Conservation (phyloP, 2,329 filamentous ascomycete genomes). For the Ascochyta koolunga region DNA sequence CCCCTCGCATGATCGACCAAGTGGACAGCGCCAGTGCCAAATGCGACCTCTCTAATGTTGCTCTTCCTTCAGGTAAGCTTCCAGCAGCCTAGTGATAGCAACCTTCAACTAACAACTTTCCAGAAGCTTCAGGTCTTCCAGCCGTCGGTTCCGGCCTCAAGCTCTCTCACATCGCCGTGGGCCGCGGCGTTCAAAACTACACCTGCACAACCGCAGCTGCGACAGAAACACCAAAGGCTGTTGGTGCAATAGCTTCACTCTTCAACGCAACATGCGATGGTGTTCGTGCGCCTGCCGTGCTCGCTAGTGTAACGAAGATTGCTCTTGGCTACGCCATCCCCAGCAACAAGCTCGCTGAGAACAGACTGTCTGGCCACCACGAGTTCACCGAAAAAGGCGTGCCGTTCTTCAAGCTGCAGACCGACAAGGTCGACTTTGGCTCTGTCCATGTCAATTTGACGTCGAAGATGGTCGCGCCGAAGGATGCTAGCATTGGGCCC, state of each 20-base stretch:
- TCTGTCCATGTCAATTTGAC: slow-evolving; percentile 70
- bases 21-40: slow-evolving; percentile 30
- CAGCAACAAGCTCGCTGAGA: slow-evolving; percentile 53
- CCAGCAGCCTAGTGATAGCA: neutral
- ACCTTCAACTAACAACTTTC: slow-evolving; percentile 24
- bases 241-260: slow-evolving; percentile 80
- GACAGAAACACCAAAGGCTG: slow-evolving; percentile 65
- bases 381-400: slow-evolving; percentile 75
- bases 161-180: slow-evolving; percentile 80
- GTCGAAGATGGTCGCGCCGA: slow-evolving; percentile 66
- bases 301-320: slow-evolving; percentile 68
- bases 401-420: slow-evolving; percentile 81
- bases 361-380: slow-evolving; percentile 75
- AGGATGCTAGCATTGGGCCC: slow-evolving; percentile 63
- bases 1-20: slow-evolving; percentile 25
- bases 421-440: slow-evolving; percentile 57
- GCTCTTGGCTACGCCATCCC: slow-evolving; percentile 70
- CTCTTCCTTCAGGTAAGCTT: slow-evolving; percentile 41
- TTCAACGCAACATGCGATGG: slow-evolving; percentile 87
- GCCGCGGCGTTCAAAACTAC: slow-evolving; percentile 93
- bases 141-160: slow-evolving; percentile 64
- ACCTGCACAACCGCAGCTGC: slow-evolving; percentile 71
- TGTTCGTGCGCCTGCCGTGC: slow-evolving; percentile 69
- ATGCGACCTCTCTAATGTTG: slow-evolving; percentile 38
- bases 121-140: slow-evolving; percentile 66